Conservation (phyloP, 192 early-diverging fungal genomes). For the Lunasporangiospora selenospora region DNA sequence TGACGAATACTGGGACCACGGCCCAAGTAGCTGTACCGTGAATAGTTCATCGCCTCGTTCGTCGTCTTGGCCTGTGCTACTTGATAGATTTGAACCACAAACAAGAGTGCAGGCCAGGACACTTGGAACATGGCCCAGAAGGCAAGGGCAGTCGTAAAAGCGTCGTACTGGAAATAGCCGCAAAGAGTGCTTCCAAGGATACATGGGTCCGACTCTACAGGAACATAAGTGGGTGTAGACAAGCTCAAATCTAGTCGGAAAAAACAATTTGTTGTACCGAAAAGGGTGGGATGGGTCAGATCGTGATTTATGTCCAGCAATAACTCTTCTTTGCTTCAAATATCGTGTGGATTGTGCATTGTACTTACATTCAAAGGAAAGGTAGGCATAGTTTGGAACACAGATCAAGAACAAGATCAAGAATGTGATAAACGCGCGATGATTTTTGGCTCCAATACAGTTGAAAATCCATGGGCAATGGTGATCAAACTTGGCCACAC, state of each 20-base stretch:
- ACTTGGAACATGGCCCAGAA: constrained; percentile 82
- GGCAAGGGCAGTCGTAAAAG: constrained; percentile 70
- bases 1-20: constrained; percentile 43
- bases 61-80: constrained; percentile 83
- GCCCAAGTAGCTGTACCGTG: constrained; percentile 65
- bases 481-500: constrained; percentile 94
- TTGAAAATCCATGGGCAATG: constrained; percentile 99
- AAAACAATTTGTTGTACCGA: neutral
- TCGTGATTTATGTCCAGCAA: constrained; percentile 2
- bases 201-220: constrained; percentile 61
- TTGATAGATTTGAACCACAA: constrained; percentile 80
- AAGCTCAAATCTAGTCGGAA: constrained; percentile 49
- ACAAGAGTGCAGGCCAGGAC: constrained; percentile 82
- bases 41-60: constrained; percentile 88
- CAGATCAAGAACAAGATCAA: constrained; percentile 66
- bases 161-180: constrained; percentile 76
- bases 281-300: constrained; percentile 30
- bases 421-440: constrained; percentile 88
- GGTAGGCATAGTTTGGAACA: constrained; percentile 62
- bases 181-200: constrained; percentile 68
- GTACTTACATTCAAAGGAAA: constrained; percentile 72
- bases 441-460: constrained; percentile 91
- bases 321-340: constrained; percentile 7
- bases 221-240: constrained; percentile 57
- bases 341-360: constrained; percentile 2